phyloP scores from a whole-genome alignment of 2,329 filamentous ascomycete genomes.

The Raffaelea arxii region DNA sequence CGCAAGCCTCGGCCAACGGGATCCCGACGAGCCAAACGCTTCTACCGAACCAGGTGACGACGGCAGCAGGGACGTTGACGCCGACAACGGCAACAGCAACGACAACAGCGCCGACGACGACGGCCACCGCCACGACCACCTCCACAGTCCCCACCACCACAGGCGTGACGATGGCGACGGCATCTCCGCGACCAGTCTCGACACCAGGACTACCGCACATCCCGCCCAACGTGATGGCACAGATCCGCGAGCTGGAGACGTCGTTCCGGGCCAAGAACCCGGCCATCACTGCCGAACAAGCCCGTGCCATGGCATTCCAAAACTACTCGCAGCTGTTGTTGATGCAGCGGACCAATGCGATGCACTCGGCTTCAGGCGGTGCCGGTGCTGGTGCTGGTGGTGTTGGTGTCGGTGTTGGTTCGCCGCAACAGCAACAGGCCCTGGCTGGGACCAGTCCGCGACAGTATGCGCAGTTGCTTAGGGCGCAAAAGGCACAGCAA shows the following conservation, averaged over 20 bases:
- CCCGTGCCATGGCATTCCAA: conserved; percentile 41
- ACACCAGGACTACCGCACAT: conserved; percentile 31
- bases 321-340: conserved; percentile 38
- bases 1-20: conserved; percentile 21
- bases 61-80: conserved; percentile 40
- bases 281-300: conserved; percentile 36
- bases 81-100: conserved; percentile 31
- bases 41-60: conserved; percentile 42
- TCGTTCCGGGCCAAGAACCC: conserved; percentile 42
- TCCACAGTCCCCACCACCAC: conserved; percentile 36
- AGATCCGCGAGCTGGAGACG: conserved; percentile 42
- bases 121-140: not conserved
- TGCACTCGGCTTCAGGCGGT: conserved; percentile 45
- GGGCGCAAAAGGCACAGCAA: conserved; percentile 30
- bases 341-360: conserved; percentile 37
- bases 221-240: conserved; percentile 35
- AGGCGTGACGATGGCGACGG: conserved; percentile 29
- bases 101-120: conserved; percentile 30
- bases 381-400: too few relatives aligned
- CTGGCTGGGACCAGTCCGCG: conserved; percentile 43
- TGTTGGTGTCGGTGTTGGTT: too few relatives aligned
- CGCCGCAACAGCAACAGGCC: conserved; percentile 34
- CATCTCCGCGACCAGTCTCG: conserved; percentile 28
- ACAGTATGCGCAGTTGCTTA: conserved; percentile 48
- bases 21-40: conserved; percentile 39